Evolutionary conservation across 2,329 filamentous ascomycete genomes (phyloP).

Genomic region (Monosporascus sp.): DNA sequence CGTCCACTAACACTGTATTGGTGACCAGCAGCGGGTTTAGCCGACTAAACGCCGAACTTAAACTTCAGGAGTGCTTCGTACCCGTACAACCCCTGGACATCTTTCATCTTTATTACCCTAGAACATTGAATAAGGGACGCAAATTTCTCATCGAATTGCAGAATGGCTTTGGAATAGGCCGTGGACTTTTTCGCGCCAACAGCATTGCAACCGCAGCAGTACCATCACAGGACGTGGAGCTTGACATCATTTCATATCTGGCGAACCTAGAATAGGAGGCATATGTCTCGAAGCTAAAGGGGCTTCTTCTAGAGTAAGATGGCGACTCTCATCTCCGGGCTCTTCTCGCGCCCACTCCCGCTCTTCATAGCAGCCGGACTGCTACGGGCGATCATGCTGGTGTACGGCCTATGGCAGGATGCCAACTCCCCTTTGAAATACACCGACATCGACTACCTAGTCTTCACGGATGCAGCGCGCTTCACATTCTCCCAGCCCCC

Average conservation of each 20-base stretch:
- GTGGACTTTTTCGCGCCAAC: no score
- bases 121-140: no score
- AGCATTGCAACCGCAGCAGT: no score
- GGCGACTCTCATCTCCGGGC: constrained; percentile 19
- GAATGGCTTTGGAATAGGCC: no score
- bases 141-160: no score
- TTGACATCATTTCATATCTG: background rate
- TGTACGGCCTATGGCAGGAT: constrained; percentile 93
- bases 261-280: background rate
- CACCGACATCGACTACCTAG: constrained; percentile 97
- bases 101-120: no score
- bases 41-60: background rate
- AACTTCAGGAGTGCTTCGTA: no score
- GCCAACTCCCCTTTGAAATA: constrained; percentile 89
- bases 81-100: no score
- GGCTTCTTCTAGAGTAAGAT: constrained; percentile 6
- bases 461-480: constrained; percentile 92
- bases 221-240: background rate
- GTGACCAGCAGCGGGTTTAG: background rate
- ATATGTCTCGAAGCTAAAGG: background rate
- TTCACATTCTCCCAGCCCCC: constrained; percentile 37
- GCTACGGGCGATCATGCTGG: constrained; percentile 66
- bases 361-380: constrained; percentile 54
- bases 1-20: background rate
- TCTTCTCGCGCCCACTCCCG: constrained; percentile 35